These are phyloP conservation scores for Trichophaea hybrida DNA, from an alignment of 2,329 filamentous ascomycete genomes.

Conservation along the genomic window DNA sequence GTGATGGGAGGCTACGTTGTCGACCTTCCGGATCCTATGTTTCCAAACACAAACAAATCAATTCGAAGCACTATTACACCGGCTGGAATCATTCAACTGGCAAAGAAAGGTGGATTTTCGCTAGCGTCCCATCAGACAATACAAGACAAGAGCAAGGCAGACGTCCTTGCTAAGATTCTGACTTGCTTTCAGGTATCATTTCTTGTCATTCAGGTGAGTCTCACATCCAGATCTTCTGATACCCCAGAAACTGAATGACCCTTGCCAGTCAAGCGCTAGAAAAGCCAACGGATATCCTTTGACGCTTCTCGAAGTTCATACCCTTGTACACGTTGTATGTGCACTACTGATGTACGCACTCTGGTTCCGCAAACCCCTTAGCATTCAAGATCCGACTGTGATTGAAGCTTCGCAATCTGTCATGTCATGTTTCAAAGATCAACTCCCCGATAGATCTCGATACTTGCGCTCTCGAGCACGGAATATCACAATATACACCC, in stretches of 20 bases:
- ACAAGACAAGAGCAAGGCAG: constrained; percentile 28
- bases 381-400: constrained; percentile 14
- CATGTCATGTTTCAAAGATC: neutral
- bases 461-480: neutral
- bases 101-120: neutral
- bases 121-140: constrained; percentile 10
- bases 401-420: neutral
- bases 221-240: neutral
- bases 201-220: constrained; percentile 24
- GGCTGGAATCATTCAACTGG: neutral
- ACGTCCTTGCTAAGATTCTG: constrained; percentile 26
- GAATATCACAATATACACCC: neutral
- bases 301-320: constrained; percentile 28
- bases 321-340: constrained; percentile 26
- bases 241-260: neutral
- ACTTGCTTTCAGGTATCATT: constrained; percentile 27
- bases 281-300: constrained; percentile 23
- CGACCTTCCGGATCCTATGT: neutral
- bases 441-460: neutral
- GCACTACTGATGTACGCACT: constrained; percentile 25
- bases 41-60: neutral
- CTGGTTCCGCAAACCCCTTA: constrained; percentile 28
- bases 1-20: constrained; percentile 3
- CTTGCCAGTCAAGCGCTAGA: constrained; percentile 10
- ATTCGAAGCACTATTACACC: neutral